Base-by-base conservation (phyloP, 805 yeast genomes). In the Wickerhamiella kurtzmanii region DNA sequence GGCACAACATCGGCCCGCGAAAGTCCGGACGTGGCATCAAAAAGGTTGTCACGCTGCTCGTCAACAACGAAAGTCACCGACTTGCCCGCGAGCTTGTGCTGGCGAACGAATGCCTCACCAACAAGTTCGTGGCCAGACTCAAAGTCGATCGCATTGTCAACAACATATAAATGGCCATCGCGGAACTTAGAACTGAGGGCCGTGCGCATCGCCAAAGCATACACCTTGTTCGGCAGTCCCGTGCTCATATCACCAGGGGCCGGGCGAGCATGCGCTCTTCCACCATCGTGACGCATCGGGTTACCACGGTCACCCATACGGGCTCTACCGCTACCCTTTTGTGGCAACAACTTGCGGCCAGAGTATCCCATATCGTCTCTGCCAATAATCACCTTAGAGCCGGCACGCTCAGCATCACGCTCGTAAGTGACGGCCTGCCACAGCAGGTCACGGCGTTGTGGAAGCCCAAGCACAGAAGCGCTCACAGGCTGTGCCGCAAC, bases 361-460 rank as follows among this genome's bases (percentile, higher is more conserved):
- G 94, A 82, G 63, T 76, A 88, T 50, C 88, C 87, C 65, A 81
- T 82, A 56, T 85, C 89, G 35, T 84, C 75, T 65, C 96, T 80
- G 48, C 92, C 85, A 35, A 85, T 81, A 28, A 92, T 94, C 59
- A 80, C 81, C 1, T 85, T 78, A 1, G 96, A 74, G 40, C 96
- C 96, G 9, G 86, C 95, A 64, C 96, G 78, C 53, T 79, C 78
- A 53, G 76, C 77, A 61, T 92, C 96, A 36, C 88, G 82, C 69
- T 92, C 99, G 70, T 73, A 86, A 2, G 84, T 82, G 28, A 86
- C 96, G 1, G 97, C 95, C 59, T 79, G 77, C 96, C 97, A 92
- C 50, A 92, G 73, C 28, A 88, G 66, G 64, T 92, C 99, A 64
- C 95, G 78, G 66, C 98, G 80, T 49, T 85, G 63, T 42, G 94